Conservation (phyloP, 73 alveolate genomes). For the Blepharisma stoltei region DNA sequence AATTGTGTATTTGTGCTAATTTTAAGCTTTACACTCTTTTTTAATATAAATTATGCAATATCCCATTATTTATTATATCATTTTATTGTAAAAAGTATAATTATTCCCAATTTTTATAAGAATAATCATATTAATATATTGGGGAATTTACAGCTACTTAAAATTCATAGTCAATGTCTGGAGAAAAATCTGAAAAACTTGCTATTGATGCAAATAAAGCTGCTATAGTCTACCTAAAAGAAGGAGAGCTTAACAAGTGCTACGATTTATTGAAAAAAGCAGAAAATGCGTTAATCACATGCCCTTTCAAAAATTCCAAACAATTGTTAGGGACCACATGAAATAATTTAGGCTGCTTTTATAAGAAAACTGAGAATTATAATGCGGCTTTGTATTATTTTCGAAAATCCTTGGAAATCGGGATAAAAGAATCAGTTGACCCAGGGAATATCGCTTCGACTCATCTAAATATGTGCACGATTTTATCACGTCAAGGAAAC, state of each 20-base stretch:
- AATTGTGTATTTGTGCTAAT: too few relatives aligned
- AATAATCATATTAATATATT: too few relatives aligned
- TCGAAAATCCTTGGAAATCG: slow-evolving; percentile 12
- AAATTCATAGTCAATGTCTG: too few relatives aligned
- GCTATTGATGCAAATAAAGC: background rate
- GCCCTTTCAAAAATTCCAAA: background rate
- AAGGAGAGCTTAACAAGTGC: background rate
- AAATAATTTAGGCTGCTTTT: slow-evolving; percentile 24
- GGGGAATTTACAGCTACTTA: too few relatives aligned
- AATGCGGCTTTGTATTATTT: slow-evolving; percentile 13
- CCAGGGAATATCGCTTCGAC: slow-evolving; percentile 17
- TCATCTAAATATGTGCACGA: slow-evolving; percentile 43
- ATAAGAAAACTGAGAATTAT: slow-evolving; percentile 7
- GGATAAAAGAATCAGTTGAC: background rate
- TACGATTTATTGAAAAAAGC: slow-evolving; percentile 1
- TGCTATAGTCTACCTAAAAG: slow-evolving; percentile 10
- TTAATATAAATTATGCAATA: too few relatives aligned
- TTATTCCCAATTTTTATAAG: too few relatives aligned
- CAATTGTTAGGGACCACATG: slow-evolving; percentile 6
- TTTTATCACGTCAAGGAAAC: slow-evolving; percentile 35
- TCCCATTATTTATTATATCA: too few relatives aligned
- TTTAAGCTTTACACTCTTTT: too few relatives aligned
- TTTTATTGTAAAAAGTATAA: too few relatives aligned
- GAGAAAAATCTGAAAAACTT: too few relatives aligned
- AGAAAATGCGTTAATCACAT: background rate